Base-by-base conservation (phyloP, 1,284 basidiomycete species). In the Lentinula novae-zelandiae region DNA sequence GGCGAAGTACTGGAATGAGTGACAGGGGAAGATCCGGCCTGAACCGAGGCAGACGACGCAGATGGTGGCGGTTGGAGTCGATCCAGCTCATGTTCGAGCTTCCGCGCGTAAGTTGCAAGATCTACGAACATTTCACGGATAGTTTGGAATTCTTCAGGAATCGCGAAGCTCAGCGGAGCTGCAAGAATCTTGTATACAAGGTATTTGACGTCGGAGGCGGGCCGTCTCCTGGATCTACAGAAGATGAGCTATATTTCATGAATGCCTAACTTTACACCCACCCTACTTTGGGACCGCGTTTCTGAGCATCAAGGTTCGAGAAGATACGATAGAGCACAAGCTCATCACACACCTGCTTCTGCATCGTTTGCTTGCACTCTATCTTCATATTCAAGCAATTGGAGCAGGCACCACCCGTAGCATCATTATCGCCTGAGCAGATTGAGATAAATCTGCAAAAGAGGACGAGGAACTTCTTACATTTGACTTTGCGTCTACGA, bases 71-170 rank as follows among this genome's bases (percentile, higher is more conserved):
- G 20, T n/a, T 40, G 53, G n/a, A 48, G 10, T 17, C 58, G 48
- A n/a, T 54, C 60, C 13, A 66, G 40, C 17, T 62, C 53, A n/a
- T 55, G 34, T 15, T 64, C 63, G 2, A 66, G 53, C 33, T 46
- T 49, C 38, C 65, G 62, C 5, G 61, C 58, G 48, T 66, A 62
- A 7, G 40, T 55, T 27, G 63, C 61, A 6, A 66, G 38, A 13
- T 64, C 61, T 31, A 64, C 51, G 6, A 66, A 44, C 22, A 60
- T 61, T 34, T 62, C 48, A 20, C 62, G 61, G 15, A 59, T 46
- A 8, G 53, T 44, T 2, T 58, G 27, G 1, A 53, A 42, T 27
- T 64, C 79, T 46, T 63, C 58, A 1, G 63, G 60, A 34, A 58
- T 50, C 9, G 51, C 17, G 48, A 49, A 53, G 36, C 38, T 33